phyloP scores from a whole-genome alignment of 345 rosid species.

The Salix koriyanagi region DNA sequence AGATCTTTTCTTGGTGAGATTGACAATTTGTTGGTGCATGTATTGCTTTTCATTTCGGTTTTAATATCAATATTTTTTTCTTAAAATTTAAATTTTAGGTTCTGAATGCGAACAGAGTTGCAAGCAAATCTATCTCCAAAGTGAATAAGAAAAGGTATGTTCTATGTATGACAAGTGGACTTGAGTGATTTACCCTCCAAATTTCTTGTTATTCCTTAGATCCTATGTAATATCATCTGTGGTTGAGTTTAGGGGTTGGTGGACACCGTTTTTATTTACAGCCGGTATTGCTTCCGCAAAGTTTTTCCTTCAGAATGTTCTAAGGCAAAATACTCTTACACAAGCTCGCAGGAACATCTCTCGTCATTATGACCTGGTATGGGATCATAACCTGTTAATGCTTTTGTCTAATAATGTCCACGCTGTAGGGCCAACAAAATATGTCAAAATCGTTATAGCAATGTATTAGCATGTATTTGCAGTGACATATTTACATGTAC shows the following conservation, averaged over 20 bases:
- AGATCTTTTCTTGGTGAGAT: constrained; percentile 55
- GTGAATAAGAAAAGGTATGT: constrained; percentile 54
- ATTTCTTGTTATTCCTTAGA: too few relatives aligned
- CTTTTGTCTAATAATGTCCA: too few relatives aligned
- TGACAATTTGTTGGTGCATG: not conserved
- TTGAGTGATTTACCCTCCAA: too few relatives aligned
- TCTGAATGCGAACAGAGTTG: constrained; percentile 61
- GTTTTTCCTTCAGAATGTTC: constrained; percentile 64
- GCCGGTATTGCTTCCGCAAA: constrained; percentile 75
- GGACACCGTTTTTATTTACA: constrained; percentile 83
- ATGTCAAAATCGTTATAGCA: too few relatives aligned
- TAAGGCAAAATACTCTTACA: constrained; percentile 70
- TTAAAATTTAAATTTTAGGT: constrained; percentile 34
- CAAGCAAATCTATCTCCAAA: constrained; percentile 33
- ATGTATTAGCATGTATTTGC: too few relatives aligned
- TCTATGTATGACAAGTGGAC: too few relatives aligned
- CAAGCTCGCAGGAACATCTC: constrained; percentile 94
- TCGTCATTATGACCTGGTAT: constrained; percentile 86
- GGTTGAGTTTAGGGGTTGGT: constrained; percentile 67
- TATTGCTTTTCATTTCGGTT: not conserved
- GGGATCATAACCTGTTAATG: not conserved
- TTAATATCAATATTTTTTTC: too few relatives aligned
- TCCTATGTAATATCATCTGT: too few relatives aligned
- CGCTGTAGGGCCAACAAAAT: too few relatives aligned
- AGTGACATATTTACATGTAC: too few relatives aligned